Base-by-base conservation (phyloP, 192 early-diverging fungal genomes). In the Bifiguratus adelaidae region DNA sequence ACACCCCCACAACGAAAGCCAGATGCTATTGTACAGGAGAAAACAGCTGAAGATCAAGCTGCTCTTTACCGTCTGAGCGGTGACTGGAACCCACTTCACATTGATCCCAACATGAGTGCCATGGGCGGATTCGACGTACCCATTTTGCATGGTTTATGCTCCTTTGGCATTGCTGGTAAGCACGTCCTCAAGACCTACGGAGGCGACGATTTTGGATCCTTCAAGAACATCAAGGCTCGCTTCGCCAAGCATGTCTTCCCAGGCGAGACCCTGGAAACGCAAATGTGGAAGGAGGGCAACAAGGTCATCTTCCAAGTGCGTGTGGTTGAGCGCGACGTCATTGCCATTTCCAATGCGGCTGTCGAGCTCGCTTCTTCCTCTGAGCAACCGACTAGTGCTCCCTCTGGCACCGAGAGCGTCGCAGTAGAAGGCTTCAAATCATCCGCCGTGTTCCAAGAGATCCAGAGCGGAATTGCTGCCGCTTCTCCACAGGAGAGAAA, bases 31-130 rank as follows among this genome's bases (percentile, higher is more conserved):
- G 60, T 85, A 30, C 47, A 70, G 44, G 89, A 95, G 53, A 92
- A 92, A 79, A 95, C 92, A 1, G 53, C 53, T 40, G 89, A 89
- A 55, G 83, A 91, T 36, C 88, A 91, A 68, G 97, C 97, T 20
- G 92, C 91, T 7, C 55, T 99, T 30, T 99, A 99, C 77, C 91
- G 62, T 30, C 71, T 98, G 47, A 81, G 78, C 7, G 96, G 95
- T 50, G 96, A 99, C 71, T 84, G 63, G 65, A 99, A 99, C 67
- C 96, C 96, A 52, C 72, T 99, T 50, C 96, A 99, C 61, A 88
- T 99, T 56, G 95, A 97, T 65, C 95, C 96, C 2, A 69, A 78
- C 22, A 92, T 97, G 91, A 81, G 87, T 28, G 74, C 77, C 30
- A 75, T 96, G 44, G 96, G 91, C 44, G 94, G 94, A 15, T 99